Percentiles rank a stretch among this genome's conserved stretches.
Evolutionary conservation across 2,329 filamentous ascomycete genomes (phyloP).

Genomic region (Claviceps africana): DNA sequence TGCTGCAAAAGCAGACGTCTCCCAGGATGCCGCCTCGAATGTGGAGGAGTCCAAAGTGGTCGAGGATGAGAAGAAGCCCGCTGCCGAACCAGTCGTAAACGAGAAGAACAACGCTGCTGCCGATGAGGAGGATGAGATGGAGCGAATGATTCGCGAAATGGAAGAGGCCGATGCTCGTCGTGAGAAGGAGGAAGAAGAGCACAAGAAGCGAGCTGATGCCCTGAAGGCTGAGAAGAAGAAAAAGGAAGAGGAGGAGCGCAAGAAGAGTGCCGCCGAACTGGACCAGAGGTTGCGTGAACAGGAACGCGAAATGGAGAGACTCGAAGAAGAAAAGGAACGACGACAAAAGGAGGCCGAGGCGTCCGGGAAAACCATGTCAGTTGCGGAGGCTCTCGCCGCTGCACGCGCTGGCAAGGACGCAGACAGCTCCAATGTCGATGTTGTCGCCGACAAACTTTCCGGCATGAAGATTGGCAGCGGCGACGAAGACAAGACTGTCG

Average conservation of each 20-base stretch:
- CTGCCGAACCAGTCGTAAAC: constrained; percentile 16
- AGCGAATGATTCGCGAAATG: constrained; percentile 49
- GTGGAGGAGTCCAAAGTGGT: neutral
- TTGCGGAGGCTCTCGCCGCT: constrained; percentile 37
- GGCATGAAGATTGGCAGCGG: constrained; percentile 34
- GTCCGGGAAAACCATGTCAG: constrained; percentile 31
- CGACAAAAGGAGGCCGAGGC: constrained; percentile 37
- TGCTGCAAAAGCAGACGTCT: neutral
- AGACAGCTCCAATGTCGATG: constrained; percentile 23
- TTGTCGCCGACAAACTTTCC: constrained; percentile 35
- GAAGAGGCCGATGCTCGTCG: constrained; percentile 39
- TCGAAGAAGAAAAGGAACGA: constrained; percentile 56
- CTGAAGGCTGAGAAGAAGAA: constrained; percentile 33
- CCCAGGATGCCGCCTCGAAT: neutral
- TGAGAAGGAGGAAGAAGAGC: constrained; percentile 33
- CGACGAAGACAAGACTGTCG: constrained; percentile 7
- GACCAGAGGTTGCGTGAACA: constrained; percentile 57
- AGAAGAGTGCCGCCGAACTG: constrained; percentile 37
- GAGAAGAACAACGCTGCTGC: constrained; percentile 18
- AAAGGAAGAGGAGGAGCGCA: constrained; percentile 30
- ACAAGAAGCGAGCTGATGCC: constrained; percentile 32
- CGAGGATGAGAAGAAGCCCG: constrained; percentile 15
- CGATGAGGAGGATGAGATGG: constrained; percentile 41
- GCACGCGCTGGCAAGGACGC: constrained; percentile 26
- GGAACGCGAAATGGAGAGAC: constrained; percentile 56